Base-by-base conservation (phyloP, 768 basidiomycete genomes). In the Tulasnella calospora region DNA sequence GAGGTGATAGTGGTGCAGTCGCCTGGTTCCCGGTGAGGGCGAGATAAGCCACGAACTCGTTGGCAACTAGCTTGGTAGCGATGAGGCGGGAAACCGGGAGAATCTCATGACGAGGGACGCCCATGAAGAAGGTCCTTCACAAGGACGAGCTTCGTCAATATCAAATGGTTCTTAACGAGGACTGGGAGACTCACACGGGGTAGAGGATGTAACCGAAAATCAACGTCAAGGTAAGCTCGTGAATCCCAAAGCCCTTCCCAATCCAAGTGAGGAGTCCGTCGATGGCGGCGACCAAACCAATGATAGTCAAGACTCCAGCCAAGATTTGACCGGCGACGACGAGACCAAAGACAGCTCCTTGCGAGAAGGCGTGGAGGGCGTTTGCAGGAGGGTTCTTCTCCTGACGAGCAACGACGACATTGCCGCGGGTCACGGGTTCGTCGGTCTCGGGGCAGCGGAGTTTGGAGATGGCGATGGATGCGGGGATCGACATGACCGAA, bases 401-500 rank as follows among this genome's bases (percentile, higher is more conserved):
- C 44, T 73, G 70, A 80, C 93, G 91, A 83, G 94, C 93, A 77
- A 96, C 88, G 72, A 92, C 89, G 78, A 96, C 88, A 44, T 86
- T 89, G 17, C 95, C 95, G 44, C 92, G 92, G 38, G 95, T 96
- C 67, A 95, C 89, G 38, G 95, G 95, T 80, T 93, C 93, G 27
- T 95, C 95, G 36, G 87, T 83, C 85, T 97, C 95, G 0, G 95
- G 95, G 44, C 91, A 81, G 67, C 95, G 93, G 81, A 96, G 87
- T 85, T 97, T 97, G 83, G 91, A 92, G 82, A 97, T 95, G 2
- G 95, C 89, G 83, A 97, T 96, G 19, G 94, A 95, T 0, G 95
- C 96, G 27, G 96, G 96, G 79, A 98, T 97, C 83, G 92, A 93
- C 95, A 97, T 97, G 79, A 96, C 92, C 10, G 94, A 94, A 7